These are phyloP conservation scores for Achaetomiella virescens DNA, from an alignment of 495 filamentous ascomycete genomes.

Conservation along the genomic window DNA sequence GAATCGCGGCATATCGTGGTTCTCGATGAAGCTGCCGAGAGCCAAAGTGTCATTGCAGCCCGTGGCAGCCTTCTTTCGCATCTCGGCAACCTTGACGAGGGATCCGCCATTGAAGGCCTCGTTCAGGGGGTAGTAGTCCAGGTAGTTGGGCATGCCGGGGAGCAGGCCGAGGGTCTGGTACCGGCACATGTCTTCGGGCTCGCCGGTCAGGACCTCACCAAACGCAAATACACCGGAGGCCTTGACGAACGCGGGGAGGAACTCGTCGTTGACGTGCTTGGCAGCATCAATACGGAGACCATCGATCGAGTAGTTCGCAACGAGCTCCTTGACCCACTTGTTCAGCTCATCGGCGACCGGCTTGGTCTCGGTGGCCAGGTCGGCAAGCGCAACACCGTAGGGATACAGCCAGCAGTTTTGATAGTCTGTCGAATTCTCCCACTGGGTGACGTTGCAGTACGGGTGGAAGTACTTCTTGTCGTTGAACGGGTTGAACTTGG, in stretches of 20 bases:
- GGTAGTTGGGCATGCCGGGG: constrained; percentile 60
- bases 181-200: constrained; percentile 24
- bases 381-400: constrained; percentile 53
- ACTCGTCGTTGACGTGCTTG: constrained; percentile 63
- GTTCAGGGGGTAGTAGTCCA: constrained; percentile 64
- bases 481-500: constrained; percentile 63
- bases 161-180: constrained; percentile 40
- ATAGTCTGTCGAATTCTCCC: constrained; percentile 43
- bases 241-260: constrained; percentile 56
- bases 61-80: constrained; percentile 17
- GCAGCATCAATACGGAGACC: constrained; percentile 73
- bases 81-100: constrained; percentile 12
- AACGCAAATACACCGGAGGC: constrained; percentile 67
- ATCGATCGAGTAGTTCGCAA: constrained; percentile 70
- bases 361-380: constrained; percentile 57
- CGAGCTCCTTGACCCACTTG: constrained; percentile 59
- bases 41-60: constrained; percentile 27
- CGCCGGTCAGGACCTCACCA: constrained; percentile 52
- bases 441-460: constrained; percentile 59
- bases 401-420: constrained; percentile 60
- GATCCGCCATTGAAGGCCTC: constrained; percentile 23
- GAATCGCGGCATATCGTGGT: constrained; percentile 72
- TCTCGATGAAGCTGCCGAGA: constrained; percentile 65
- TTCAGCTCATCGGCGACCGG: constrained; percentile 51
- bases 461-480: constrained; percentile 59